Evolutionary conservation across 2,329 filamentous ascomycete species (phyloP).

Genomic region (Aspergillus neoniger): DNA sequence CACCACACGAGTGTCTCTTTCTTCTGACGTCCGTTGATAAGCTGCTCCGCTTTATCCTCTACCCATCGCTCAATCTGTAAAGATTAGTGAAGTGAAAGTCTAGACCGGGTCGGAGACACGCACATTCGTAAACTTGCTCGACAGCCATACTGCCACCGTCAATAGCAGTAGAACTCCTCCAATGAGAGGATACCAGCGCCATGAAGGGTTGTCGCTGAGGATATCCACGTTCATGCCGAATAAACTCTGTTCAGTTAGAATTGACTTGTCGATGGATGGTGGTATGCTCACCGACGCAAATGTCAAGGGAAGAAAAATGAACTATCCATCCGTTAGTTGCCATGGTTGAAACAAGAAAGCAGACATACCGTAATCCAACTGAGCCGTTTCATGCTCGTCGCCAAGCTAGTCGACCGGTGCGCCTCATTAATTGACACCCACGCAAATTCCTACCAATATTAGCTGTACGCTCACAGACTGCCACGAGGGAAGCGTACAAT

Average conservation of each 20-base stretch:
- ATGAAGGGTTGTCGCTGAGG: constrained; percentile 11
- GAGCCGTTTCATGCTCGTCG: constrained; percentile 19
- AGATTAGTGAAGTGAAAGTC: not conserved
- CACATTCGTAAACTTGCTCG: constrained; percentile 17
- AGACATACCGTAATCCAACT: constrained; percentile 19
- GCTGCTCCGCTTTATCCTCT: not conserved
- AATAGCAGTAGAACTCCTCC: constrained; percentile 12
- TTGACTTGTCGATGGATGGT: not conserved
- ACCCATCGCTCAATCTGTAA: constrained; percentile 3
- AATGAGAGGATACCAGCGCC: constrained; percentile 17
- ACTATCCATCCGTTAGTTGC: constrained; percentile 6
- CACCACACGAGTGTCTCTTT: not conserved
- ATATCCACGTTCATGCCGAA: constrained; percentile 21
- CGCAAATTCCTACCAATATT: constrained; percentile 16
- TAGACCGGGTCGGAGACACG: not conserved
- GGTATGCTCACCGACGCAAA: constrained; percentile 16
- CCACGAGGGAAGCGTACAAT: constrained; percentile 6
- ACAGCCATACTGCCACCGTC: constrained; percentile 12
- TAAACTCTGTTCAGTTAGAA: constrained; percentile 13
- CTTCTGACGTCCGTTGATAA: not conserved
- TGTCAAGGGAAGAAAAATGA: constrained; percentile 18
- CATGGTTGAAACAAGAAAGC: not conserved
- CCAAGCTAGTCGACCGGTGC: constrained; percentile 20
- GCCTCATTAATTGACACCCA: constrained; percentile 22
- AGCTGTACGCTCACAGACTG: not conserved